Percentiles rank a stretch among this genome's conserved stretches.
Conservation (phyloP, 139 green algal species). For the Coelastrella sp. region DNA sequence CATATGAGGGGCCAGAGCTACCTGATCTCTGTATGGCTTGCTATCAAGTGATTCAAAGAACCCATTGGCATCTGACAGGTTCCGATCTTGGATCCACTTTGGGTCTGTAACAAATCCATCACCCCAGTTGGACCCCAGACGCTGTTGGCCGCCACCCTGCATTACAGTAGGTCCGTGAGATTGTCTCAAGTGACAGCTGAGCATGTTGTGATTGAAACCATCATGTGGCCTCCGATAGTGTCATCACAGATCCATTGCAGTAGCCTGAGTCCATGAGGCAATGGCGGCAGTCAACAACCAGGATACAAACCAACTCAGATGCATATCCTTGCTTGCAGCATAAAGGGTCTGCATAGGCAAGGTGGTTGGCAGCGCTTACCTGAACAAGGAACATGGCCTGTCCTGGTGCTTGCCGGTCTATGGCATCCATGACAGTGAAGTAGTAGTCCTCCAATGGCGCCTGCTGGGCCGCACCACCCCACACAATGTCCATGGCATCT, state of each 20-base stretch:
- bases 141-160: slow-evolving; percentile 2
- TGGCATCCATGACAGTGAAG: slow-evolving; percentile 7
- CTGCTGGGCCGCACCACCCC: not conserved
- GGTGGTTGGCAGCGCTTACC: not conserved
- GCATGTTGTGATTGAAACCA: no score
- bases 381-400: slow-evolving; percentile 9
- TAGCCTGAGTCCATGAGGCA: no score
- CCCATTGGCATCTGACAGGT: not conserved
- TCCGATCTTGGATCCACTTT: not conserved
- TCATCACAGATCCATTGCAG: no score
- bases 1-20: slow-evolving; percentile 13
- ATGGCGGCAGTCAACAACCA: not conserved
- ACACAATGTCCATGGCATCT: slow-evolving; percentile 7
- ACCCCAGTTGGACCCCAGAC: not conserved
- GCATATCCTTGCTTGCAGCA: not conserved
- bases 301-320: not conserved
- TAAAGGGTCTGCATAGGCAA: not conserved
- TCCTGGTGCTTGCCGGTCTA: not conserved
- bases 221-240: no score
- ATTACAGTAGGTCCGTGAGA: not conserved
- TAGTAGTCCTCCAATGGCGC: slow-evolving; percentile 14
- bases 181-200: not conserved
- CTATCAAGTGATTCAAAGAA: not conserved
- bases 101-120: slow-evolving; percentile 21
- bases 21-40: slow-evolving; percentile 6